A percentile compares a stretch with the other conserved stretches of the same genome.
Evolutionary conservation across 805 yeast species (phyloP).

Genomic region (Spencermartinsiella europaea): DNA sequence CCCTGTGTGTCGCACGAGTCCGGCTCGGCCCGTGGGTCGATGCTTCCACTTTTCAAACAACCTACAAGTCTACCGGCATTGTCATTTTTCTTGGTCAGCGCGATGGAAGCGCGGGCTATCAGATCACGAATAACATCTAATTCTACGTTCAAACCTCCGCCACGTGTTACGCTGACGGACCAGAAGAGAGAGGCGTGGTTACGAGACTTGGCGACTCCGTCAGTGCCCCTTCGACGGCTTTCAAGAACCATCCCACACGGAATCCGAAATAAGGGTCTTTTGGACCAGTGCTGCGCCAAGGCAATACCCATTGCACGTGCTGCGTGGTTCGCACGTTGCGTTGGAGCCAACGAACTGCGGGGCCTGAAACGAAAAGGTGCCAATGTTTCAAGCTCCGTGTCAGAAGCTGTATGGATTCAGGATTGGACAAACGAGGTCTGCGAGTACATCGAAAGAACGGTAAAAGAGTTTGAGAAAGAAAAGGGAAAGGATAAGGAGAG

Average conservation of each 20-base stretch:
- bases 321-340: constrained; percentile 85
- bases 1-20: constrained; percentile 62
- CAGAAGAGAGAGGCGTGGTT: constrained; percentile 83
- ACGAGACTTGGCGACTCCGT: constrained; percentile 64
- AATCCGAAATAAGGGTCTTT: constrained; percentile 60
- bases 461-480: constrained; percentile 37
- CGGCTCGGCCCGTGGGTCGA: constrained; percentile 59
- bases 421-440: constrained; percentile 90
- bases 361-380: constrained; percentile 48
- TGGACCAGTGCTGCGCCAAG: constrained; percentile 67
- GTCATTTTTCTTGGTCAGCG: constrained; percentile 41
- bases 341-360: constrained; percentile 70
- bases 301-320: constrained; percentile 76
- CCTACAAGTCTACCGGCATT: constrained; percentile 45
- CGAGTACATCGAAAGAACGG: constrained; percentile 49
- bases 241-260: constrained; percentile 89
- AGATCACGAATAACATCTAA: constrained; percentile 43
- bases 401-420: constrained; percentile 61
- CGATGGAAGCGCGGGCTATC: constrained; percentile 44
- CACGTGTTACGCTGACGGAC: constrained; percentile 86
- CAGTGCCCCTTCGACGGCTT: constrained; percentile 59
- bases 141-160: constrained; percentile 70
- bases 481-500: background rate
- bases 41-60: constrained; percentile 37
- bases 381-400: constrained; percentile 12